These are phyloP conservation scores for Blastocystis sp. DNA, from an alignment of 352 stramenopile species.

Conservation along the genomic window DNA sequence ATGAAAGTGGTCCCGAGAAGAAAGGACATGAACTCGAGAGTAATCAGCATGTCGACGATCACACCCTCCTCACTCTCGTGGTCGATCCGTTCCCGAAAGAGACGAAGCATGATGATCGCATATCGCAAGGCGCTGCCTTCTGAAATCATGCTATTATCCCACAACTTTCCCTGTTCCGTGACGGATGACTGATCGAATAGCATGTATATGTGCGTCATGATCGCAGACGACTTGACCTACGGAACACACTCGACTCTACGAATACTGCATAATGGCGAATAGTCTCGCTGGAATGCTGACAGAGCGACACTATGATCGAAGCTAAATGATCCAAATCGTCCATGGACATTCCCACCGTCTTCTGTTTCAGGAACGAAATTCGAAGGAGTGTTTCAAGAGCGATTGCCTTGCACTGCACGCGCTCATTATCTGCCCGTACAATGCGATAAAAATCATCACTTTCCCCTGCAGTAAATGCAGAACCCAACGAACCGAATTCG, in stretches of 20 bases:
- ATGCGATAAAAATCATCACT: neutral
- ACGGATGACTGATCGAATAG: too few species aligned
- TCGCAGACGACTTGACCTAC: conserved; percentile 5
- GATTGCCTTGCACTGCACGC: neutral
- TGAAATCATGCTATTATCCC: neutral
- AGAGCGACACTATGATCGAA: neutral
- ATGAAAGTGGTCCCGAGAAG: neutral
- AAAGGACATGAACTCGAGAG: neutral
- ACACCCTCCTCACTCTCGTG: neutral
- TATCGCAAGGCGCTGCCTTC: neutral
- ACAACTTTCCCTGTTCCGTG: too few species aligned
- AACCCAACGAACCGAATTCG: neutral
- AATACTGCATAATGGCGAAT: conserved; percentile 15
- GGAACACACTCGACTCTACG: neutral
- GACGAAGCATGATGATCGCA: neutral
- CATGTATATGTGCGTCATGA: neutral
- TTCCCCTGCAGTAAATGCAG: neutral
- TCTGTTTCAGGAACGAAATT: neutral
- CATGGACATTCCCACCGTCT: neutral
- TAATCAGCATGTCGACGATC: neutral
- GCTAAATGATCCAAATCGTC: neutral
- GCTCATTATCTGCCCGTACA: neutral
- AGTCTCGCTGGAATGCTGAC: neutral
- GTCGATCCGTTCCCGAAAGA: neutral
- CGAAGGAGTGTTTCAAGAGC: neutral